Base-by-base conservation (phyloP, 805 yeast genomes). In the Teunomyces kruisii region DNA sequence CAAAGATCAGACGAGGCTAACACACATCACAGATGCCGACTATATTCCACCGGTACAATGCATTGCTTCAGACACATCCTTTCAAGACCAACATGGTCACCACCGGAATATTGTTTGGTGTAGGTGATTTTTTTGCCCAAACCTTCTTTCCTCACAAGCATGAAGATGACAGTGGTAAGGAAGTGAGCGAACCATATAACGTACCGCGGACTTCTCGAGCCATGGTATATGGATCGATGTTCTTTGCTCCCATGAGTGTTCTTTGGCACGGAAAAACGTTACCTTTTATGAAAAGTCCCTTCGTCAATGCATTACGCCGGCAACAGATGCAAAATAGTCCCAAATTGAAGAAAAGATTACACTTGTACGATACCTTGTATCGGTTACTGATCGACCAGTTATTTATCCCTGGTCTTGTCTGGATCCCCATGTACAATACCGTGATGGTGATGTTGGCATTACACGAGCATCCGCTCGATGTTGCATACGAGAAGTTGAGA, bases 11-110 rank as follows among this genome's bases (percentile, higher is more conserved):
- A 19, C 22, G 22, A 19, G 22, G 22, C 22, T 19, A 19, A 19
- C 22, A 19, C 22, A 19, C 32, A 22, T 17, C 30, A 9, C 8
- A 16, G 24, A 39, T 39, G 42, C 28, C 42, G 13, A 10, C 26
- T 9, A 38, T 51, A 39, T 53, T 53, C 41, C 44, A 40, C 22
- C 13, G 24, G n/a, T 61, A 61, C 54, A 56, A 59, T 33, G 50
- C 40, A 37, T 54, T 60, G 41, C 64, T 81, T 36, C 61, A 62
- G 49, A 64, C 59, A 30, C 71, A 72, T 46, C 85, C 86, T 3
- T 76, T 71, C 55, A 56, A 70, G 32, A 78, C 84, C 41, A 82
- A 81, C 57, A 76, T 80, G 57, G 40, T 74, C 22, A 68, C 79
- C 42, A 79, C 84, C 1, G 84, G 85, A 19, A 28, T 68, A 35